phyloP scores from a whole-genome alignment of 108 stramenopile genomes.

The Aureococcus anophagefferens region DNA sequence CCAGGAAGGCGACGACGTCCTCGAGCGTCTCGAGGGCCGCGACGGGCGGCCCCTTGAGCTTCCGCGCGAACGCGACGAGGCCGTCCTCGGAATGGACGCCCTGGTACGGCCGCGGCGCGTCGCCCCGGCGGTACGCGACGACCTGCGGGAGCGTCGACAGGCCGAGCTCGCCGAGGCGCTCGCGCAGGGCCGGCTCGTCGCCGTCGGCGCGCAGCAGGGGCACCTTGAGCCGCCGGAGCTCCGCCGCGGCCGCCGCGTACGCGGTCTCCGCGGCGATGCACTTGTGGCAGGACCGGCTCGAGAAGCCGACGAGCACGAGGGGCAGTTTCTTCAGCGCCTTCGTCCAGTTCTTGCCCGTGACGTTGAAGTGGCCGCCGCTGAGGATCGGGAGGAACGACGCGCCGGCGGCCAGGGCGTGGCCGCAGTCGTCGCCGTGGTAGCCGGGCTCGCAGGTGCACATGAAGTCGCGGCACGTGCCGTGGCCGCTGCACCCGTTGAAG shows the following conservation, averaged over 20 bases:
- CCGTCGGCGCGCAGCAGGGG: conserved; percentile 12
- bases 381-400: not conserved
- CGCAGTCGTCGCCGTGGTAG: conserved; percentile 13
- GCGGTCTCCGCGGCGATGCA: conserved; percentile 7
- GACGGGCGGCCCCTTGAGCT: not conserved
- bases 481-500: conserved; percentile 15
- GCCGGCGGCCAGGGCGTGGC: not conserved
- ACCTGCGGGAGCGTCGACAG: not conserved
- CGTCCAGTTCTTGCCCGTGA: conserved; percentile 14
- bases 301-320: conserved; percentile 6
- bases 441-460: conserved; percentile 6
- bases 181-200: not conserved
- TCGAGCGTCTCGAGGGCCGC: not conserved
- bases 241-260: not conserved
- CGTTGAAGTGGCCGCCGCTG: conserved; percentile 14
- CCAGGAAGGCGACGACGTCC: not conserved
- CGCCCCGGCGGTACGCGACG: not conserved
- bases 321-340: not conserved
- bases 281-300: not conserved
- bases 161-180: too few species aligned
- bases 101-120: not conserved
- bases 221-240: not conserved
- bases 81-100: not conserved
- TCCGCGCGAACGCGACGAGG: not conserved
- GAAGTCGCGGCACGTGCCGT: conserved; percentile 10